Evolutionary conservation across 1,284 basidiomycete species (phyloP).

Genomic region (Trichosporon ovoides): DNA sequence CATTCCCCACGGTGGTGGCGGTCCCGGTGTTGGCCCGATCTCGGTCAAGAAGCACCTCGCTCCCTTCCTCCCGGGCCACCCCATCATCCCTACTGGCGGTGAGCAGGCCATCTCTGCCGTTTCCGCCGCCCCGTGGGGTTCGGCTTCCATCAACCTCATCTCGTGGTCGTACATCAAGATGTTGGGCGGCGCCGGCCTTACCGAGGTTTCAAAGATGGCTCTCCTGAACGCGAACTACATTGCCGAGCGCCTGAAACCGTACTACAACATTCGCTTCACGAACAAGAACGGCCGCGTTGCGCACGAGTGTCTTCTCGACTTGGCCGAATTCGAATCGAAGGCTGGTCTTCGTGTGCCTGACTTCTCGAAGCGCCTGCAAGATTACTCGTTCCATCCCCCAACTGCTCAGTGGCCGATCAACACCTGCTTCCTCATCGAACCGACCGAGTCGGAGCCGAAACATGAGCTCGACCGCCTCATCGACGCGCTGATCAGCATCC

Average conservation of each 20-base stretch:
- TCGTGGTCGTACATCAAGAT: conserved; percentile 99
- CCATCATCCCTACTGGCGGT: conserved; percentile 63
- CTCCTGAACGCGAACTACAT: conserved; percentile 97
- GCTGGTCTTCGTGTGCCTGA: conserved; percentile 88
- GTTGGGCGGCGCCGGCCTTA: conserved; percentile 86
- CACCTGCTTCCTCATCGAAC: conserved; percentile 77
- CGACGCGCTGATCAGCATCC: conserved; percentile 94
- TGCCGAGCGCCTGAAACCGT: conserved; percentile 73
- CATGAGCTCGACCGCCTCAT: conserved; percentile 90
- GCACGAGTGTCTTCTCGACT: conserved; percentile 90
- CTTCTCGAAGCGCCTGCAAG: conserved; percentile 84
- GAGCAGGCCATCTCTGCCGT: conserved; percentile 76
- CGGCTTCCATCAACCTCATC: conserved; percentile 89
- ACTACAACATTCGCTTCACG: conserved; percentile 85
- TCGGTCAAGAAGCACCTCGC: conserved; percentile 89
- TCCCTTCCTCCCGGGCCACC: conserved; percentile 92
- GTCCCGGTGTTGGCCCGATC: conserved; percentile 86
- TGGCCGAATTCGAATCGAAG: conserved; percentile 86
- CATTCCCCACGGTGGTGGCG: conserved; percentile 89
- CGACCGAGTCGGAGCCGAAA: conserved; percentile 86
- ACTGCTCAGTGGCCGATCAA: conserved; percentile 72
- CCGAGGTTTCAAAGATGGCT: conserved; percentile 76
- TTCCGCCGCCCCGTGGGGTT: conserved; percentile 87
- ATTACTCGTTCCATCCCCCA: conserved; percentile 45
- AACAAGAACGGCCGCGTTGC: conserved; percentile 87